Evolutionary conservation across 768 basidiomycete species (phyloP).

Genomic region (Mycena leptocephala): DNA sequence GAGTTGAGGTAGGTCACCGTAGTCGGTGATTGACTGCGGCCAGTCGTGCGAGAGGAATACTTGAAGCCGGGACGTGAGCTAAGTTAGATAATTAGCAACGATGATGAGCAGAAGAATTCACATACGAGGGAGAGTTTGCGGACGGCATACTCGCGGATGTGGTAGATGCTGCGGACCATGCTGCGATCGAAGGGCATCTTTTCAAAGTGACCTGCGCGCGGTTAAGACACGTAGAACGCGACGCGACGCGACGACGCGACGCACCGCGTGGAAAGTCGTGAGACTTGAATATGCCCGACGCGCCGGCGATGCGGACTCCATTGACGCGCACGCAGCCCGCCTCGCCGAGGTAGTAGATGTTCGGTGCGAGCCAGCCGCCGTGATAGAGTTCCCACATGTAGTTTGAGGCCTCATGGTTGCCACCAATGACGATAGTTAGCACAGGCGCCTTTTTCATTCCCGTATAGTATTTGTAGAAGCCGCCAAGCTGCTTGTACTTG

Average conservation of each 20-base stretch:
- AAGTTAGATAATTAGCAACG: constrained; percentile 34
- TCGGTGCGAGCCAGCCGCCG: constrained; percentile 97
- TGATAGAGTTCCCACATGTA: constrained; percentile 98
- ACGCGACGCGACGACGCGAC: constrained; percentile 29
- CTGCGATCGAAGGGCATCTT: constrained; percentile 84
- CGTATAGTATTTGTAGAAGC: constrained; percentile 93
- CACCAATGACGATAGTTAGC: constrained; percentile 95
- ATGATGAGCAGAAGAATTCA: constrained; percentile 5
- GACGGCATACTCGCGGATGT: constrained; percentile 90
- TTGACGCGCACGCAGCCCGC: constrained; percentile 93
- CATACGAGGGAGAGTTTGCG: constrained; percentile 83
- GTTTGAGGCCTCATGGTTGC: constrained; percentile 98
- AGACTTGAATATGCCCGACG: constrained; percentile 93
- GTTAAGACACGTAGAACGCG: constrained; percentile 1
- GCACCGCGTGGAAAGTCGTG: constrained; percentile 83
- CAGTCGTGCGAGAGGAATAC: constrained; percentile 98
- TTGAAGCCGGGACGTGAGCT: constrained; percentile 74
- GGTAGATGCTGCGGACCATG: constrained; percentile 91
- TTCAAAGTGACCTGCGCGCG: constrained; percentile 80
- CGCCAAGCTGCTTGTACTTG: constrained; percentile 89
- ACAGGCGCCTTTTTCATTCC: constrained; percentile 88
- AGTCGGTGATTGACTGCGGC: constrained; percentile 89
- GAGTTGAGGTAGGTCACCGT: constrained; percentile 80
- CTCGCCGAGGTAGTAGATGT: constrained; percentile 96
- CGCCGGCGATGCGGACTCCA: constrained; percentile 92